These are phyloP conservation scores for Adansonia madagascariensis DNA, from an alignment of 441 rosid genomes.

Conservation along the genomic window DNA sequence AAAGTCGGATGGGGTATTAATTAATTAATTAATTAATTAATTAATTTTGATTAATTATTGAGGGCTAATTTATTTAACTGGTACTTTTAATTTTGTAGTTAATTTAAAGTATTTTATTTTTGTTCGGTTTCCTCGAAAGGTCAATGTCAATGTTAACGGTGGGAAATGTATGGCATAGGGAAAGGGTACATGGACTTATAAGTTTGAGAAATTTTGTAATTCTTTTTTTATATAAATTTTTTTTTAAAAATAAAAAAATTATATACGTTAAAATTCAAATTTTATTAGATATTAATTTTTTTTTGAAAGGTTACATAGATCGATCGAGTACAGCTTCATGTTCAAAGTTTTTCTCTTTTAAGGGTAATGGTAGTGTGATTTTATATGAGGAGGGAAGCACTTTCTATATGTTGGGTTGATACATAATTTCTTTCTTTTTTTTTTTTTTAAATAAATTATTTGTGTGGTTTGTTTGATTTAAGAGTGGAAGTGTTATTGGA, in stretches of 20 bases:
- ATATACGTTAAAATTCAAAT: no score
- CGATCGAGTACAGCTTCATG: background rate
- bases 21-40: no score
- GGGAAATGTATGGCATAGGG: constrained; percentile 17
- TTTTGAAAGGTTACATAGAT: no score
- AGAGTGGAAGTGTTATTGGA: no score
- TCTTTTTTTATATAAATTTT: no score
- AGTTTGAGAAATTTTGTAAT: background rate
- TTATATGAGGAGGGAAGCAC: background rate
- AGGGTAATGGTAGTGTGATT: background rate
- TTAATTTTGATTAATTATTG: background rate
- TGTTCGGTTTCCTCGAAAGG: constrained; percentile 4
- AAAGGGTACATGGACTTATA: constrained; percentile 6
- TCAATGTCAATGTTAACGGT: constrained; percentile 10
- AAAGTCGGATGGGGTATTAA: no score
- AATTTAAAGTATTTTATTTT: background rate
- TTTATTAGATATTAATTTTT: no score
- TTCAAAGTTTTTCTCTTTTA: background rate
- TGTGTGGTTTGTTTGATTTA: background rate
- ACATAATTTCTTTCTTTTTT: background rate
- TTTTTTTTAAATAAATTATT: background rate
- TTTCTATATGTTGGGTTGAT: background rate
- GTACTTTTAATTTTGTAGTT: background rate
- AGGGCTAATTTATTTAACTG: background rate
- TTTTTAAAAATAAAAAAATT: no score